phyloP scores from a whole-genome alignment of 257 asterid species.

The Solanum tarijense region DNA sequence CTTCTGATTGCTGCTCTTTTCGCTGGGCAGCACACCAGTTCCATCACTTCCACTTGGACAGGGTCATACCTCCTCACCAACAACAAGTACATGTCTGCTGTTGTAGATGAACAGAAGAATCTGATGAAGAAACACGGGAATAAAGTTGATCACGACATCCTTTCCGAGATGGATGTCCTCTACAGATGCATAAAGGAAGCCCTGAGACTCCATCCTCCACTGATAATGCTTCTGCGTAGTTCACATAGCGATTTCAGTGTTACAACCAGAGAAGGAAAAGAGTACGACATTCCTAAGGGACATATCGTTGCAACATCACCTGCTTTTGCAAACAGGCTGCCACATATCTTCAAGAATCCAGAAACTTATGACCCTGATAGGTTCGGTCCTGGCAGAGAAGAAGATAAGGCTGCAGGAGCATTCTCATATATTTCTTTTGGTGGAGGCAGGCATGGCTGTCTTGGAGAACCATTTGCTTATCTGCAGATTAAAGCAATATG shows the following conservation, averaged over 20 bases:
- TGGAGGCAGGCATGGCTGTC: constrained; percentile 93
- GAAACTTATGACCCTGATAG: constrained; percentile 79
- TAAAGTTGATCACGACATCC: constrained; percentile 67
- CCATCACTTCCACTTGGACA: constrained; percentile 91
- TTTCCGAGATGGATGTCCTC: constrained; percentile 85
- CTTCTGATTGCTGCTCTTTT: constrained; percentile 90
- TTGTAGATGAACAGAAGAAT: constrained; percentile 64
- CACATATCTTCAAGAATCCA: constrained; percentile 65
- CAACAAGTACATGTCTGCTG: constrained; percentile 68
- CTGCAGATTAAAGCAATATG: constrained; percentile 89
- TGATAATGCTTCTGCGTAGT: constrained; percentile 83
- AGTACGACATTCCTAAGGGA: constrained; percentile 51
- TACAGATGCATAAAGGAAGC: constrained; percentile 86
- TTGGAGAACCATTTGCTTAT: constrained; percentile 96
- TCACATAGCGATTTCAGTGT: constrained; percentile 80
- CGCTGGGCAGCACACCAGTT: constrained; percentile 97
- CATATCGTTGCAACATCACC: constrained; percentile 22
- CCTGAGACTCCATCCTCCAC: constrained; percentile 89
- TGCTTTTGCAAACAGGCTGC: constrained; percentile 25
- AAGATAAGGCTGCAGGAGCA: constrained; percentile 86
- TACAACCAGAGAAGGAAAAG: constrained; percentile 63
- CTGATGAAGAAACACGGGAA: constrained; percentile 51
- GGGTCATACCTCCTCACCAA: constrained; percentile 85
- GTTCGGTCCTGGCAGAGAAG: constrained; percentile 77
- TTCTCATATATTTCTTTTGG: constrained; percentile 92